These are phyloP conservation scores for Lithohypha guttulata DNA, from an alignment of 2,329 filamentous ascomycete species.

Conservation along the genomic window DNA sequence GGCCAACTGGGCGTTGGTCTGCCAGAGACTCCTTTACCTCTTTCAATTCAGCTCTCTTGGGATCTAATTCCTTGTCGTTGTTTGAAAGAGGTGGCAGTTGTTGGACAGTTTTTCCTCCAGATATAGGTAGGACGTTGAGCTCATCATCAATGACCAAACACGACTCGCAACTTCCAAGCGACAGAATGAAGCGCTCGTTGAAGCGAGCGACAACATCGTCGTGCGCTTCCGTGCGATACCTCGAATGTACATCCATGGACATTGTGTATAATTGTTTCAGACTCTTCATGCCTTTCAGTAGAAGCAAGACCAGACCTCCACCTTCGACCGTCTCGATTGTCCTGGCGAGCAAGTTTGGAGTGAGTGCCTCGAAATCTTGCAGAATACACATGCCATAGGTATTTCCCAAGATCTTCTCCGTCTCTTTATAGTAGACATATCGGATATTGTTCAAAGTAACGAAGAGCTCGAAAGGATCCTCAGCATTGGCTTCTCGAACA, in stretches of 20 bases:
- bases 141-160: slow-evolving; percentile 97
- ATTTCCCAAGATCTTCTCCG: slow-evolving; percentile 94
- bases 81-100: slow-evolving; percentile 65
- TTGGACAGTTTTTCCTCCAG: slow-evolving; percentile 82
- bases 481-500: slow-evolving; percentile 78
- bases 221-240: slow-evolving; percentile 93
- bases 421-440: slow-evolving; percentile 99
- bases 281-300: slow-evolving; percentile 93
- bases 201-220: slow-evolving; percentile 90
- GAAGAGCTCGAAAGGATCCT: slow-evolving; percentile 96
- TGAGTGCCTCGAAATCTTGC: slow-evolving; percentile 95
- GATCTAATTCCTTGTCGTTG: slow-evolving; percentile 60
- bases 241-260: slow-evolving; percentile 94
- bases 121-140: slow-evolving; percentile 92
- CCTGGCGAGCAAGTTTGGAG: slow-evolving; percentile 87
- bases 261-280: slow-evolving; percentile 94
- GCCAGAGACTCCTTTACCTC: slow-evolving; percentile 77
- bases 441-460: slow-evolving; percentile 93
- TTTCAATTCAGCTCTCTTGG: slow-evolving; percentile 64
- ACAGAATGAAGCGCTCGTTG: slow-evolving; percentile 94
- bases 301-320: slow-evolving; percentile 76
- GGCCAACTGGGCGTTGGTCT: slow-evolving; percentile 77
- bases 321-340: slow-evolving; percentile 98
- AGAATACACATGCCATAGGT: slow-evolving; percentile 98
- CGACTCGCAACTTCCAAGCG: slow-evolving; percentile 84